Base-by-base conservation (phyloP, 192 early-diverging fungal species). In the Spinellus fusiger region DNA sequence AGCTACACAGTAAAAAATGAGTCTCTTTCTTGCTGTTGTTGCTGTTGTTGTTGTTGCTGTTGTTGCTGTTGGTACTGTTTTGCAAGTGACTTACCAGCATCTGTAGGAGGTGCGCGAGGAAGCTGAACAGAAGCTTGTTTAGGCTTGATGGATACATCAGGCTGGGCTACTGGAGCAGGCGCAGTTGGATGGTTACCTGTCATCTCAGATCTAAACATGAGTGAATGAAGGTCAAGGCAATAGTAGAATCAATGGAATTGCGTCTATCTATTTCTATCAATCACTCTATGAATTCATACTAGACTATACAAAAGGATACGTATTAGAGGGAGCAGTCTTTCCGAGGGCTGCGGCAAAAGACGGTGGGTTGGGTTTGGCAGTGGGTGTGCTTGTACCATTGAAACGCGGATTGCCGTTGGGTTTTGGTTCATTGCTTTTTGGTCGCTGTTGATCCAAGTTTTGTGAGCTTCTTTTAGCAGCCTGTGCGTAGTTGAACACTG, bases 401-500 rank as follows among this genome's bases (percentile, higher is more conserved):
- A n/a, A 18, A 44, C 40, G 40, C 40, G 40, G 18, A 18, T 44
- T 18, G 13, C 40, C 40, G 18, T 50, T 27, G 27, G 52, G 27
- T 54, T 9, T 29, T 15, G 16, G 28, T 31, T 13, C 23, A 29
- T 12, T 31, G 4, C 28, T 8, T 29, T 48, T 49, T 47, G 40
- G 35, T 27, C 44, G 33, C 23, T 29, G 44, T 47, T 54, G 49
- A 13, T 64, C 54, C 46, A 49, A 33, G 37, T 54, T 56, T 49
- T 64, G 62, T 29, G 65, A 67, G 48, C 49, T 62, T 55, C 60
- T 55, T 44, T 61, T 68, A n/a, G 59, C 66, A 61, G 66, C 66
- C 52, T 68, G 66, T 44, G 66, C 66, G 60, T 68, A 68, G 60
- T 68, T 68, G 60, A 62, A 68, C 48, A 68, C 66, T 56, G 49